Evolutionary conservation across 805 yeast species (phyloP), one percentile per base, ranked within the genome.

Genomic region (Saccharomycopsis guyanensis): DNA sequence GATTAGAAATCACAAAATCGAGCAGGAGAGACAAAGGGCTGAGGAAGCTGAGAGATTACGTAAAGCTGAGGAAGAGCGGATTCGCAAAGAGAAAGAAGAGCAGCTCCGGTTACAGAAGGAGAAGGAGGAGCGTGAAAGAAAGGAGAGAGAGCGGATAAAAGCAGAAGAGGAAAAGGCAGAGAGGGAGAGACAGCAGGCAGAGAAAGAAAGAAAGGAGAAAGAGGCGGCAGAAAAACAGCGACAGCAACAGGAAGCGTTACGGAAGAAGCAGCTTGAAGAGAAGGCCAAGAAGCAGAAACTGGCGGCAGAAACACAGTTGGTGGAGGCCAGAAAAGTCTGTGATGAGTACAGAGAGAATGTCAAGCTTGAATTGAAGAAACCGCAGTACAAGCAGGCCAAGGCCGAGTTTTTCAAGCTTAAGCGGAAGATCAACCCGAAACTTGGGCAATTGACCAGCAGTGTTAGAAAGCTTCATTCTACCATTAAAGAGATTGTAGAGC

Each of bases 361-460:
- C 71, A 74, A 36, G 83, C 86, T 50, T 86, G 88, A 57, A 53
- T 52, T 1, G 70, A 75, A 18, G 70, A 79, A 66, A 10, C 75
- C 76, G 7, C 71, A 62, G n/a, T 70, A 80, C 54, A 72, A 74
- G 23, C 73, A 67, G 25, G 57, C 75, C 32, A 81, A 80, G 55
- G 75, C 73, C 40, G 59, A 62, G n/a, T 71, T 80, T 31, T 70
- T 73, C 16, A 71, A 72, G n/a, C 72, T 78, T 46, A 82, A 82
- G 58, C 69, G 96, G 42, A 78, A 80, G 56, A 77, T 93, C 54
- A 86, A 86, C 58, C 93, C 96, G 4, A 84, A 82, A 59, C 79
- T 93, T 54, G 97, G 98, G 10, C 97, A 93, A 65, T 68, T 93
- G 50, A 87, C 96, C 1, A 81, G 79, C 57, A 79, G 88, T 44